Conservation (phyloP, 768 basidiomycete species). For the Mycena epipterygia region DNA sequence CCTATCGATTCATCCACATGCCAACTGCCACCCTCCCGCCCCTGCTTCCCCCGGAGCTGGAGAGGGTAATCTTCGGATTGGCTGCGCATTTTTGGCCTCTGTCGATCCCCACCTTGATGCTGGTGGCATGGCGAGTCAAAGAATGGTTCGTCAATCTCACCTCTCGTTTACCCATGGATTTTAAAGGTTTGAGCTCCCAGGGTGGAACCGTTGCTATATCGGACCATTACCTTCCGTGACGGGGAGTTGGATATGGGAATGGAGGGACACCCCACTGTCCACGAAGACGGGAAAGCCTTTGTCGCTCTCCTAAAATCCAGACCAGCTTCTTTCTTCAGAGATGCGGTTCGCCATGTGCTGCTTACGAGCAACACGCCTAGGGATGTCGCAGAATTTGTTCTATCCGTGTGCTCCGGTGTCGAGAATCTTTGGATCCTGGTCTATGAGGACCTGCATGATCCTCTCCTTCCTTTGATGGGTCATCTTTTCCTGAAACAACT, state of each 20-base stretch:
- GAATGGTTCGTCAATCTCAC: too few species aligned
- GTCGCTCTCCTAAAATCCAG: background rate
- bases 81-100: too few species aligned
- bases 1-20: too few species aligned
- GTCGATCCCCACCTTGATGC: too few species aligned
- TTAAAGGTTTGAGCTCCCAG: too few species aligned
- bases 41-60: background rate
- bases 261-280: background rate
- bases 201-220: conserved; percentile 5
- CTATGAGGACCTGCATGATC: background rate
- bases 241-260: background rate
- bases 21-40: too few species aligned
- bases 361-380: background rate
- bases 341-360: background rate
- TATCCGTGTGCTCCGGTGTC: background rate
- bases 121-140: too few species aligned
- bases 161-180: too few species aligned
- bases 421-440: conserved; percentile 12
- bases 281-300: background rate
- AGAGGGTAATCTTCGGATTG: too few species aligned
- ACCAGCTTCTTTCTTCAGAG: background rate
- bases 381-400: background rate
- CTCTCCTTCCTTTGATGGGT: background rate
- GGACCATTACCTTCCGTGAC: background rate
- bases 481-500: background rate